Percentiles rank a stretch among this genome's conserved stretches.
Conservation (phyloP, 768 basidiomycete species). For the Cyclocybe cylindracea region DNA sequence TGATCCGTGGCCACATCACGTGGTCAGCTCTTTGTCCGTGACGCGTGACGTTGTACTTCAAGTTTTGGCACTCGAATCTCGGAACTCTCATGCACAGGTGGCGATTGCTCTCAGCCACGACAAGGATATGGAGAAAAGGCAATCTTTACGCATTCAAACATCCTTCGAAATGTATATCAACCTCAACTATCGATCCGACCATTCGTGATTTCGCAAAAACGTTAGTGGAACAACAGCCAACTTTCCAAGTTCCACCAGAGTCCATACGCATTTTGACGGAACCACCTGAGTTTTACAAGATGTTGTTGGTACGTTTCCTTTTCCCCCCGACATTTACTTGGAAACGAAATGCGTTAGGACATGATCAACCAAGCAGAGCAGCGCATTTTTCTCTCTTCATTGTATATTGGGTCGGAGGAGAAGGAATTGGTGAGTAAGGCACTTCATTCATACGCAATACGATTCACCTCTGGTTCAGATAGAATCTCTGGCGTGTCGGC, state of each 20-base stretch:
- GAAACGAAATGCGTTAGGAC: constrained; percentile 42
- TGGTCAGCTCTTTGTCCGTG: no score
- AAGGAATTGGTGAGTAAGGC: constrained; percentile 70
- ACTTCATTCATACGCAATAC: constrained; percentile 2
- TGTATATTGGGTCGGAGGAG: constrained; percentile 86
- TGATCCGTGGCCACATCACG: no score
- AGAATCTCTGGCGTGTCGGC: constrained; percentile 58
- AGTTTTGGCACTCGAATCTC: no score
- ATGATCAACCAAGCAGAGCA: constrained; percentile 76
- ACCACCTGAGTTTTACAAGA: constrained; percentile 59
- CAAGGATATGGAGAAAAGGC: not conserved
- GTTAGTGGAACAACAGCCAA: constrained; percentile 45
- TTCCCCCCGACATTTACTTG: not conserved
- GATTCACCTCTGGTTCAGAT: constrained; percentile 50
- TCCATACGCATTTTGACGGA: constrained; percentile 55
- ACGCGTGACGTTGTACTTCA: no score
- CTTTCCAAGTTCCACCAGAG: constrained; percentile 43
- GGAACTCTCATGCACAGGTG: constrained; percentile 5
- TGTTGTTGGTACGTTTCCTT: constrained; percentile 51
- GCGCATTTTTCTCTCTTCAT: constrained; percentile 86
- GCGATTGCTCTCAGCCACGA: constrained; percentile 9
- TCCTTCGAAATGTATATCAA: constrained; percentile 24
- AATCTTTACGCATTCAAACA: not conserved
- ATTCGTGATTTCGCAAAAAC: constrained; percentile 37
- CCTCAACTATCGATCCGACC: constrained; percentile 28